Evolutionary conservation across 2,329 filamentous ascomycete genomes (phyloP), one percentile per base, ranked within the genome.

Genomic region (Stylonectria norvegica): DNA sequence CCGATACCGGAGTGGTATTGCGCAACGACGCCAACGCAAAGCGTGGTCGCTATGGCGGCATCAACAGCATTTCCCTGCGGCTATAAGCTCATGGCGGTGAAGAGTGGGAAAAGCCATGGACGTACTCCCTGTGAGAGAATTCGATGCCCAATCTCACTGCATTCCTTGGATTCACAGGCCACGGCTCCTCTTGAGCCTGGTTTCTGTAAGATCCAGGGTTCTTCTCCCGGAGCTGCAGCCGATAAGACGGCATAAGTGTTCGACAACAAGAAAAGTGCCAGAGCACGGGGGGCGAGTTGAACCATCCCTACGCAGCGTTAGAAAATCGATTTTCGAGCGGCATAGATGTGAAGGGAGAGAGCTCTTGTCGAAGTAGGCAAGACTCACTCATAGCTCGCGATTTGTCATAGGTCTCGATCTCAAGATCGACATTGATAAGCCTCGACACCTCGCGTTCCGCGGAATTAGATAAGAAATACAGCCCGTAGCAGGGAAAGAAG

Each of bases 1-100:
- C 87, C 90, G 43, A 96, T 85, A 12, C 91, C 90, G 28, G 78
- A 79, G 61, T 90, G 86, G 53, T 88, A 86, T 80, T 86, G 86
- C 40, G 76, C 83, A 31, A 86, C 75, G 5, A 86, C 83, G 5
- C 86, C 86, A 25, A 89, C 77, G 48, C 86, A 91, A 36, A 90
- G 76, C 6, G 81, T 80, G 0, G 85, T 86, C 20, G 81, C 85
- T 15, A 90, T 81, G 47, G 88, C 65, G 33, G 86, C 83, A 65
- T 91, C 86, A 1, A 83, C 85, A 10, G 86, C 86, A 64, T 87
- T 89, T 5, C 86, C 86, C 72, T 79, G 37, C 22, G 3, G 15
- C 20, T 15, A 14, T 31, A 5, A 20, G 15, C 28, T 25, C 7
- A 25, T 6, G 9, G 9, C 8, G 9, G 28, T 30, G 14, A n/a